Evolutionary conservation across 2,329 filamentous ascomycete species (phyloP).

Genomic region (Alternaria conjuncta): DNA sequence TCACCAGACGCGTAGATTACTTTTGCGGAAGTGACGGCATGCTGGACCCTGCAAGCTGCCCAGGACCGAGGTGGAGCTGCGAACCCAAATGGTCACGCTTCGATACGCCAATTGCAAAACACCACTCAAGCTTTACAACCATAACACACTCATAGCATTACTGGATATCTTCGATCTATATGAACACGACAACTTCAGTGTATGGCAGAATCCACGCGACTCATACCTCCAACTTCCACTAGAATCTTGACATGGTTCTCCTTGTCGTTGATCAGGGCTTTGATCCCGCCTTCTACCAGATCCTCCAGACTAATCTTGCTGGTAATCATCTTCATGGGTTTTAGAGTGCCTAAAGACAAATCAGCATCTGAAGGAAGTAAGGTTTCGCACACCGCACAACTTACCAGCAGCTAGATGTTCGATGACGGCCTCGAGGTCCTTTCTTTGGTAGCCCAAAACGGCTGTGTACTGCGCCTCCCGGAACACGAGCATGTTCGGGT

Average conservation of each 20-base stretch:
- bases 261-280: slow-evolving; percentile 64
- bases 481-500: slow-evolving; percentile 62
- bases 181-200: neutral
- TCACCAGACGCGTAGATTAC: neutral
- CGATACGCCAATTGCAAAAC: neutral
- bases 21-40: slow-evolving; percentile 10
- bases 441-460: slow-evolving; percentile 57
- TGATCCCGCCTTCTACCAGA: slow-evolving; percentile 64
- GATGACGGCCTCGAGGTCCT: slow-evolving; percentile 66
- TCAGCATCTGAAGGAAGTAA: neutral
- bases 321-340: slow-evolving; percentile 67
- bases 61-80: neutral
- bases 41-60: neutral
- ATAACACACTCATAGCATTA: neutral
- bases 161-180: neutral
- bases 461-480: slow-evolving; percentile 61
- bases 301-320: slow-evolving; percentile 62
- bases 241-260: slow-evolving; percentile 69
- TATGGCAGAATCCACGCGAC: slow-evolving; percentile 18
- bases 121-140: neutral
- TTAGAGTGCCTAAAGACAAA: slow-evolving; percentile 52
- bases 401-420: slow-evolving; percentile 52
- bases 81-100: neutral
- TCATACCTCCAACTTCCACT: slow-evolving; percentile 52
- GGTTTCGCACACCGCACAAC: slow-evolving; percentile 2